Evolutionary conservation across 352 stramenopile species (phyloP), one percentile per base, ranked within the genome.

Genomic region (Phytophthora palmivora): DNA sequence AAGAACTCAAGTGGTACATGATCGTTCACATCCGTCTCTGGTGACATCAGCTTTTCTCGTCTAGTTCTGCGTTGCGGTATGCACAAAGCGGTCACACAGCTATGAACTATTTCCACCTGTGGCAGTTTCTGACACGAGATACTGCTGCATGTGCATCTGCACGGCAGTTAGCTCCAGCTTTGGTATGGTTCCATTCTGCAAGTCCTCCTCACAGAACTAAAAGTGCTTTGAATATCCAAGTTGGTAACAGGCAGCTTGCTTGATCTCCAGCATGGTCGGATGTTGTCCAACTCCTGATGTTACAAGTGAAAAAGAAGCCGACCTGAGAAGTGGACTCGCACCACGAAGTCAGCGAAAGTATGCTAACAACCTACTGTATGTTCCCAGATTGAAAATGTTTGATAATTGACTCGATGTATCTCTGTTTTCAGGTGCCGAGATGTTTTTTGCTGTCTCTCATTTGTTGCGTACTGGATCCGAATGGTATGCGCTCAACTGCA

Each of bases 381-480:
- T 28, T 3, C 24, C 6, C 24, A 28, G 24, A 1, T 6, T 51
- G 4, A 41, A 32, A 34, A 16, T 30, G 16, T 28, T 50, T 21
- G 26, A n/a, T 28, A 44, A 48, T 22, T 19, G 44, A 19, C 18
- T 14, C 9, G 3, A 12, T 11, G 15, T 49, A 8, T 6, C 4
- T 34, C 2, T 34, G 16, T 41, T 38, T 18, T 18, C 33, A 94
- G 86, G 54, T 95, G 86, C 43, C 86, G 86, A 33, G 89, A 96
- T 51, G 73, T 86, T 8, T 55, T 94, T 6, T 96, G 88, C 66
- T 89, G 86, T 21, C 50, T 92, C 9, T 53, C 95, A 18, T 96
- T 96, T 56, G 37, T 92, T n/a, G 78, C 92, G 33, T 95, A 92
- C 68, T 95, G 88, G 87, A 38, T 94, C 22, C 84, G 88, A 24